Conservation (phyloP, 176 grass and related monocot genomes). For the Aegilops tauschii region DNA sequence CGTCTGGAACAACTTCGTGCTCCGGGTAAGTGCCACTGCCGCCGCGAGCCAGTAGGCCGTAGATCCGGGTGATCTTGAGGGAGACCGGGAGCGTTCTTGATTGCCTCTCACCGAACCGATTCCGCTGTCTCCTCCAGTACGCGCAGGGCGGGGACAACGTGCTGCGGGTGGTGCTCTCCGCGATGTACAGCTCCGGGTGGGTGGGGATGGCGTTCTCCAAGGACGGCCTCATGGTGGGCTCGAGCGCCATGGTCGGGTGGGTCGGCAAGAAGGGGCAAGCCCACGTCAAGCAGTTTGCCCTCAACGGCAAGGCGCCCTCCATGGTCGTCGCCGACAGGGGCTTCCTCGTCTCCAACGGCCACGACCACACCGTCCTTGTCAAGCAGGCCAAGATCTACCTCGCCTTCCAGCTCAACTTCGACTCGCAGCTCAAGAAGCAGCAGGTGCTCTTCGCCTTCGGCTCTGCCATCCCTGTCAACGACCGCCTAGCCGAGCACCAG, state of each 20-base stretch:
- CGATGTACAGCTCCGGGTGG: constrained; percentile 81
- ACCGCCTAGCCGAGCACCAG: constrained; percentile 53
- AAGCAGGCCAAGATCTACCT: constrained; percentile 91
- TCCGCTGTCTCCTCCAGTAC: constrained; percentile 41
- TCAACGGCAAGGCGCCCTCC: constrained; percentile 42
- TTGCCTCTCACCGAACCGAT: background rate
- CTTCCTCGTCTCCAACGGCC: constrained; percentile 45
- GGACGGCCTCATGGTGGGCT: constrained; percentile 80
- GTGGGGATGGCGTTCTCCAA: constrained; percentile 94
- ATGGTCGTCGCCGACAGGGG: constrained; percentile 63
- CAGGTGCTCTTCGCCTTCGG: constrained; percentile 69
- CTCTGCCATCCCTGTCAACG: constrained; percentile 54
- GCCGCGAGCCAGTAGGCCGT: background rate
- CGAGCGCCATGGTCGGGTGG: constrained; percentile 97
- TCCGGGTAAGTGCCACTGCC: constrained; percentile 53
- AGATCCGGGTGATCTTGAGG: constrained; percentile 11
- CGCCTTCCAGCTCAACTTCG: constrained; percentile 64
- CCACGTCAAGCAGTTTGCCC: constrained; percentile 64
- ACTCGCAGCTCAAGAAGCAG: constrained; percentile 51
- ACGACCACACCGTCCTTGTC: constrained; percentile 46
- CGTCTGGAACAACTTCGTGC: constrained; percentile 81
- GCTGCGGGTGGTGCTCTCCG: constrained; percentile 73
- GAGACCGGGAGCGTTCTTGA: background rate
- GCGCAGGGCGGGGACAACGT: constrained; percentile 69
- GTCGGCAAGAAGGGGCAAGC: constrained; percentile 60